Percentiles rank a stretch among this genome's conserved stretches.
Conservation (phyloP, 805 yeast species). For the Starmera dryadoides region DNA sequence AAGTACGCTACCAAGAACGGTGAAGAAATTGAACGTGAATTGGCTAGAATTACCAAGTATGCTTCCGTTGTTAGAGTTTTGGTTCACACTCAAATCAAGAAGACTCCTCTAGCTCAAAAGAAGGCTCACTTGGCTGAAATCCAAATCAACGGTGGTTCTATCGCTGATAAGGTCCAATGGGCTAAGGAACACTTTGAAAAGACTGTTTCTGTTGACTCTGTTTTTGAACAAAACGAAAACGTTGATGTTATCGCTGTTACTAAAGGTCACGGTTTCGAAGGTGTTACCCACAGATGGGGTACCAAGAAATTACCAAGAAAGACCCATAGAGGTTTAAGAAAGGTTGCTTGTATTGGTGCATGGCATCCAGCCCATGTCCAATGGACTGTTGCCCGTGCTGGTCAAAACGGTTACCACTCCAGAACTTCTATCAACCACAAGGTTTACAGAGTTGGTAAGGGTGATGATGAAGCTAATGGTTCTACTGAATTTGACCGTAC, state of each 20-base stretch:
- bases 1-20: conserved; percentile 91
- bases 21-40: conserved; percentile 85
- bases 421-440: conserved; percentile 99
- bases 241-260: conserved; percentile 98
- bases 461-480: conserved; percentile 89
- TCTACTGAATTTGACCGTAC: conserved; percentile 99
- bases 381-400: conserved; percentile 99
- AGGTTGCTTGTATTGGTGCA: conserved; percentile 99
- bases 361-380: conserved; percentile 99
- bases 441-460: conserved; percentile 98
- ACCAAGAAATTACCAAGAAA: conserved; percentile 99
- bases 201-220: conserved; percentile 92
- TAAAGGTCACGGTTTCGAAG: conserved; percentile 99
- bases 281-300: conserved; percentile 99
- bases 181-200: conserved; percentile 99
- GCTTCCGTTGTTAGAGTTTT: conserved; percentile 97
- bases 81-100: conserved; percentile 99
- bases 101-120: conserved; percentile 98
- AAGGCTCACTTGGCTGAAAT: conserved; percentile 99
- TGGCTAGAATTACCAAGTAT: conserved; percentile 98
- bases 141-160: conserved; percentile 99
- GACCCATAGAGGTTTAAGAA: conserved; percentile 99
- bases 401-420: conserved; percentile 99
- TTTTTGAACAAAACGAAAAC: conserved; percentile 98
- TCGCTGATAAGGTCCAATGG: conserved; percentile 96